Evolutionary conservation across 2,329 filamentous ascomycete species (phyloP).

Genomic region (Fusarium sp.): DNA sequence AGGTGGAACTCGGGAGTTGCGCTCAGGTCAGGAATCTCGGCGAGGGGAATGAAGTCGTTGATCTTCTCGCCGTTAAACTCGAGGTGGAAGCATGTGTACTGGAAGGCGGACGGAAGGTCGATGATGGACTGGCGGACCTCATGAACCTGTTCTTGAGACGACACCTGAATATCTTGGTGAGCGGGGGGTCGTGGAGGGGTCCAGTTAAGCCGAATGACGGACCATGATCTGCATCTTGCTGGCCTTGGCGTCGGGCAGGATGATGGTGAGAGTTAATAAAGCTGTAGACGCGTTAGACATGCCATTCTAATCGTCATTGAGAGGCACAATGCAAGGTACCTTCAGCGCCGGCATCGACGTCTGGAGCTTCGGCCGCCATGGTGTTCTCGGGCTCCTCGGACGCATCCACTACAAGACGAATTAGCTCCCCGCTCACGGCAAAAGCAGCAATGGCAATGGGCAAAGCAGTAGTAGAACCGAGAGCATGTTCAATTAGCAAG

Average conservation of each 20-base stretch:
- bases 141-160: conserved; percentile 94
- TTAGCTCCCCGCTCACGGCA: conserved; percentile 13
- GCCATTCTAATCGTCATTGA: conserved; percentile 6
- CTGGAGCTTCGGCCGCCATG: conserved; percentile 40
- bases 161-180: conserved; percentile 69
- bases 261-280: conserved; percentile 75
- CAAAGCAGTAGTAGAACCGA: background rate
- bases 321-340: conserved; percentile 40
- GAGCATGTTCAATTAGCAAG: conserved; percentile 10
- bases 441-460: background rate
- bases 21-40: conserved; percentile 84
- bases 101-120: conserved; percentile 91
- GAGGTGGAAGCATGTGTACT: conserved; percentile 98
- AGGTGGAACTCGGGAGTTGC: conserved; percentile 82
- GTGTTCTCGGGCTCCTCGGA: conserved; percentile 43
- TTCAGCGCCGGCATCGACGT: conserved; percentile 49
- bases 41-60: conserved; percentile 95
- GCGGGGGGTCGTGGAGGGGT: conserved; percentile 10
- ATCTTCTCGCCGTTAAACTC: conserved; percentile 89
- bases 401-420: conserved; percentile 28
- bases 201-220: conserved; percentile 49
- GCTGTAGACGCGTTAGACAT: conserved; percentile 50
- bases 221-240: conserved; percentile 89
- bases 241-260: conserved; percentile 80
- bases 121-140: conserved; percentile 97